Percentiles rank a stretch among this genome's conserved stretches.
Conservation (phyloP, 768 basidiomycete genomes). For the Leccinellum rugosiceps region DNA sequence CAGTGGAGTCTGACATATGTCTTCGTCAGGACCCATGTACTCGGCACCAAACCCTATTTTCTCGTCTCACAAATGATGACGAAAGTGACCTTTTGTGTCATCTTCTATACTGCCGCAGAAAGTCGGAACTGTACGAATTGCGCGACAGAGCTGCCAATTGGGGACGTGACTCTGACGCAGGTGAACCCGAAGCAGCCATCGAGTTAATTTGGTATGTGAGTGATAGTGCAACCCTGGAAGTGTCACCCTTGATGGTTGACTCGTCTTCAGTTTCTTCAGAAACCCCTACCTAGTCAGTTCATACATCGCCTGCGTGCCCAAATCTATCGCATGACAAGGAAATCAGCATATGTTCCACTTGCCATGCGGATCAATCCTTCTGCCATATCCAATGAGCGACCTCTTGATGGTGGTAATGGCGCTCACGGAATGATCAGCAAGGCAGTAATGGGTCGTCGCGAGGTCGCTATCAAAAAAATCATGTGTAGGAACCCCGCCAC, state of each 20-base stretch:
- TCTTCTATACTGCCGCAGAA: constrained; percentile 19
- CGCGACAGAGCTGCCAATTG: neutral
- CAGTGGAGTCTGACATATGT: neutral
- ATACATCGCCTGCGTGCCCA: constrained; percentile 14
- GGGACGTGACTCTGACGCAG: neutral
- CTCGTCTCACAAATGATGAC: constrained; percentile 10
- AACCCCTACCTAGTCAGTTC: neutral
- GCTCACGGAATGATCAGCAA: constrained; percentile 21
- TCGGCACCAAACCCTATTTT: constrained; percentile 6
- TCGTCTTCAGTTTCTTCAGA: constrained; percentile 12
- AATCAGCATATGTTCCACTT: constrained; percentile 23
- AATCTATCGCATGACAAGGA: constrained; percentile 30
- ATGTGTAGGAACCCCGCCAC: neutral
- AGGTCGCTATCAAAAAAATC: constrained; percentile 29
- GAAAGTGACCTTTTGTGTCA: constrained; percentile 14
- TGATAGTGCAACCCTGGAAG: neutral
- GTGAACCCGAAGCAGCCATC: constrained; percentile 17
- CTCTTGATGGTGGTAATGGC: constrained; percentile 9
- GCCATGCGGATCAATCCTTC: constrained; percentile 10
- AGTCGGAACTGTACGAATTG: constrained; percentile 14
- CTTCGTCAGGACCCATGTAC: constrained; percentile 12
- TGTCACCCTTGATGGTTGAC: neutral
- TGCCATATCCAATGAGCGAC: neutral
- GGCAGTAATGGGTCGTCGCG: constrained; percentile 10
- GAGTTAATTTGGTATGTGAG: constrained; percentile 25